Evolutionary conservation across 768 basidiomycete species (phyloP), one percentile per base, ranked within the genome.

Genomic region (Leccinum uliginosum): DNA sequence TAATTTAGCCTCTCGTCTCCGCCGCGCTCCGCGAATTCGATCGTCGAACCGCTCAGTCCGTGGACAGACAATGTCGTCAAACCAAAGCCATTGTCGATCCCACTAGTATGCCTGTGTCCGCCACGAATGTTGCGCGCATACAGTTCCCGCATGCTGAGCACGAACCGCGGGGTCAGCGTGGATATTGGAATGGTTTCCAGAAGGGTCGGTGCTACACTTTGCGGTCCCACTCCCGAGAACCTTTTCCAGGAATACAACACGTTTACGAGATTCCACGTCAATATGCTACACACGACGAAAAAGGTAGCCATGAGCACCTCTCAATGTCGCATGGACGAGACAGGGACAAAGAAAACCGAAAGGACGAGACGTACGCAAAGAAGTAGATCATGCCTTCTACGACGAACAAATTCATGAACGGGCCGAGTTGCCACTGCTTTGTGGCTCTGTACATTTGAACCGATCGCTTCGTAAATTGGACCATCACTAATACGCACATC

Each of bases 321-420:
- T 7, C 17, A 38, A 38, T 38, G 38, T 38, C n/a, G 9, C 38
- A 38, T 4, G 9, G 44, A 8, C 21, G 44, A 45, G 44, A 14
- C 6, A 3, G 6, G 21, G 14, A 23, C 12, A 45, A 7, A 47
- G 21, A 10, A 7, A 8, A 27, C 15, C n/a, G 17, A 48, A 19
- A 54, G 17, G 6, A 11, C 26, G 30, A 27, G 44, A 60, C 58
- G 17, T 30, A 59, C 59, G 50, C 53, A 40, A 56, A 14, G 48
- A 56, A 58, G 55, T 59, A 46, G 3, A 47, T 23, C 24, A 27
- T 6, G 26, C 26, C 23, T 26, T 47, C 46, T 11, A 15, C 15
- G 26, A 43, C 34, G 6, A 61, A 50, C 12, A 61, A 50, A 2
- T 27, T 55, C 40, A 51, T 6, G 24, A 51, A 59, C 2, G 19